Base-by-base conservation (phyloP, 371 early-diverging fungal genomes). In the Choanephora cucurbitarum region DNA sequence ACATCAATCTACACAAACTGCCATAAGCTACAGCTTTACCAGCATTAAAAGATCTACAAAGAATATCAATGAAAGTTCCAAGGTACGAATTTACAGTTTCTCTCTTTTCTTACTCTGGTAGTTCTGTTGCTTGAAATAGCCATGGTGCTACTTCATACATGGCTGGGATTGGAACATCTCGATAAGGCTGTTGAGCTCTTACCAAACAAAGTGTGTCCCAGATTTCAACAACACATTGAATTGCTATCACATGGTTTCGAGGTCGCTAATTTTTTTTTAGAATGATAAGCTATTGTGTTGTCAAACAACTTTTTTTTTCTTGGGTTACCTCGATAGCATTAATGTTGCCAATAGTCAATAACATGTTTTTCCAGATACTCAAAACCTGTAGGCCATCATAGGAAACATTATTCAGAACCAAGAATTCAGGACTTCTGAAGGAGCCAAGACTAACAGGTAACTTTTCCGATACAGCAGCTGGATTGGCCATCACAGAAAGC, bases 1-100 rank as follows among this genome's bases (percentile, higher is more conserved):
- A 83, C 83, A 93, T 87, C 47, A 90, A 72, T n/a, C 86, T 71
- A 59, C 92, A 91, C 9, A 93, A 65, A 48, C 82, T 79, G 0
- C 87, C 87, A 66, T 79, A 84, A 1, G 90, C 90, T 14, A 65
- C 51, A 21, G 80, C 82, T 19, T 80, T 73, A 18, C 91, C 87
- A 7, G 72, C 75, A 44, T 73, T 69, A 62, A 66, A 83, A 0
- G 78, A 67, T 41, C 85, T 87, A 55, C 22, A 37, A 49, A 34
- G 17, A 23, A n/a, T 13, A 28, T 32, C 1, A 31, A 43, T 6
- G 24, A 13, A 17, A 39, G 15, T 14, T 23, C 18, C 23, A 31
- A 40, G 17, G n/a, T n/a, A 14, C 15, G 52, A 19, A 5, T 5
- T 22, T 21, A n/a, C n/a, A n/a, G 33, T 31, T 10, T 22, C 37